Evolutionary conservation across 2,329 filamentous ascomycete genomes (phyloP).

Genomic region (Helotiales sp.): DNA sequence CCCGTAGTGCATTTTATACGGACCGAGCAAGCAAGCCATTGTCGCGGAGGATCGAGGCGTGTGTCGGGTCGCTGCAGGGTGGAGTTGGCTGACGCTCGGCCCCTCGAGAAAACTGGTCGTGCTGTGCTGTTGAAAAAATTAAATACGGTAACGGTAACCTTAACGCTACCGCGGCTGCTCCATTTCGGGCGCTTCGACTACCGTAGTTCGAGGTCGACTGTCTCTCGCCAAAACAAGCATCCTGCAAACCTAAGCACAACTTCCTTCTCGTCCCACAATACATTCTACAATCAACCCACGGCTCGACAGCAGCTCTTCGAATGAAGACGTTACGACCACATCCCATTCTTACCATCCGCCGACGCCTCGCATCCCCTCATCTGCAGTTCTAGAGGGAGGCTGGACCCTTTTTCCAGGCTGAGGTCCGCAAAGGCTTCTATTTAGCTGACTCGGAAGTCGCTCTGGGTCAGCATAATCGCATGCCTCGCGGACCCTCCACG

Average conservation of each 20-base stretch:
- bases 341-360: neutral
- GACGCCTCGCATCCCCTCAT: neutral
- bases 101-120: too few relatives aligned
- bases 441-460: conserved; percentile 36
- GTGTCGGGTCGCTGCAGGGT: too few relatives aligned
- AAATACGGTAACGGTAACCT: neutral
- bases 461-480: conserved; percentile 38
- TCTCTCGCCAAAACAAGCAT: conserved; percentile 1
- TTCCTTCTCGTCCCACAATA: neutral
- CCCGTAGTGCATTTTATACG: too few relatives aligned
- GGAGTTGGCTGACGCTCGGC: too few relatives aligned
- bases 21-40: too few relatives aligned
- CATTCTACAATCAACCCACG: conserved; percentile 5
- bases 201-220: too few relatives aligned
- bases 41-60: too few relatives aligned
- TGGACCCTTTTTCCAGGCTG: conserved; percentile 17
- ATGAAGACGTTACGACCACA: conserved; percentile 8
- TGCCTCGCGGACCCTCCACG: conserved; percentile 35
- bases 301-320: conserved; percentile 12
- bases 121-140: too few relatives aligned
- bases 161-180: neutral
- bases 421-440: conserved; percentile 23
- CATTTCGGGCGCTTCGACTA: neutral
- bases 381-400: neutral
- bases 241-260: neutral